phyloP scores from a whole-genome alignment of 176 grass and related monocot genomes.

The Elymus sibiricus region DNA sequence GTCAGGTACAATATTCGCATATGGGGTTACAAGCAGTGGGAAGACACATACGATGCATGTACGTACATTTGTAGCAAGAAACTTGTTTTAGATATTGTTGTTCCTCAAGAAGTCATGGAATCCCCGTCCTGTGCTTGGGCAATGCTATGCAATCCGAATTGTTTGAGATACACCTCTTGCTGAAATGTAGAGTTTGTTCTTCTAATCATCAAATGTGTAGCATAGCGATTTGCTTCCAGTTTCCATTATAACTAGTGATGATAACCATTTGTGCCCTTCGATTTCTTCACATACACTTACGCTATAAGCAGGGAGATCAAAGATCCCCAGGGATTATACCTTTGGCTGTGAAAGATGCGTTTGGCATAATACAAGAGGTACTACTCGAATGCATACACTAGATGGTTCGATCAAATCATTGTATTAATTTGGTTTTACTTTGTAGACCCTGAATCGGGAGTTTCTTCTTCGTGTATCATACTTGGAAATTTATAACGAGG shows the following conservation, averaged over 20 bases:
- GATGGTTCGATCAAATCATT: conserved; percentile 2
- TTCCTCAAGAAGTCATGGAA: not conserved
- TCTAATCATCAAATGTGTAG: not conserved
- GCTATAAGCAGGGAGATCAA: conserved; percentile 84
- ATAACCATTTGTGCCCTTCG: not conserved
- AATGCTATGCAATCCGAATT: not conserved
- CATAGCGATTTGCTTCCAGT: not conserved
- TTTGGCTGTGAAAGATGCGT: conserved; percentile 98
- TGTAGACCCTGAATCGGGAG: conserved; percentile 83
- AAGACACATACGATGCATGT: conserved; percentile 99
- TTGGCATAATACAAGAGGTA: conserved; percentile 99
- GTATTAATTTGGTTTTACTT: conserved; percentile 6
- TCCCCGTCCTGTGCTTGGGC: not conserved
- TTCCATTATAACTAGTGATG: not conserved
- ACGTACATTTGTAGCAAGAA: conserved; percentile 29
- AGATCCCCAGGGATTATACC: conserved; percentile 99
- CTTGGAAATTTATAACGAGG: conserved; percentile 99
- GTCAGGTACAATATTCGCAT: conserved; percentile 98
- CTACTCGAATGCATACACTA: not conserved
- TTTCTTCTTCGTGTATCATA: conserved; percentile 99
- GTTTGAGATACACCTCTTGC: not conserved
- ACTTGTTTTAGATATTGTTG: not conserved
- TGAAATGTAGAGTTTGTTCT: conserved; percentile 1
- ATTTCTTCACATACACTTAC: conserved; percentile 16
- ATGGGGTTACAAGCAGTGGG: conserved; percentile 98